phyloP scores from a whole-genome alignment of 2,329 filamentous ascomycete genomes.

The Aquanectria penicillioides region DNA sequence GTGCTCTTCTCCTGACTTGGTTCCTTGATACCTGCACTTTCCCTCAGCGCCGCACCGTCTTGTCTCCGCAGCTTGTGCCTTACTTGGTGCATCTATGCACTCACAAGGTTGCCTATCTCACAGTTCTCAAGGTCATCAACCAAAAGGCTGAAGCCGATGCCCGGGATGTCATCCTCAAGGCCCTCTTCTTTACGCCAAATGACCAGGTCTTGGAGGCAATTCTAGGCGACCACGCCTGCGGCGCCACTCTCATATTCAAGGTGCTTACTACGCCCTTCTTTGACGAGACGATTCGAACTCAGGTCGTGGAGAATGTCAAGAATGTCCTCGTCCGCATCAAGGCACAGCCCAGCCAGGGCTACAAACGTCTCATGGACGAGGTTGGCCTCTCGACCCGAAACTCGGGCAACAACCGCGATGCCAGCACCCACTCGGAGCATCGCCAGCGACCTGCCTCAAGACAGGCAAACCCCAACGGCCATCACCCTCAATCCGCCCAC shows the following conservation, averaged over 20 bases:
- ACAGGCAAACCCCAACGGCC: conserved; percentile 59
- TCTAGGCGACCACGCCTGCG: conserved; percentile 88
- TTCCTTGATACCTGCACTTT: conserved; percentile 98
- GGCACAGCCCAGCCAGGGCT: conserved; percentile 92
- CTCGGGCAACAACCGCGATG: conserved; percentile 55
- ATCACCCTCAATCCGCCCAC: conserved; percentile 52
- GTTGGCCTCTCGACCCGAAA: conserved; percentile 84
- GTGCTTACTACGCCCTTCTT: conserved; percentile 97
- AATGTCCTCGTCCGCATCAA: conserved; percentile 90
- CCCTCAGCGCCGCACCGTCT: conserved; percentile 86
- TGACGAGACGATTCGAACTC: conserved; percentile 86
- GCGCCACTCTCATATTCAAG: conserved; percentile 97
- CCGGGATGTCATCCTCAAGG: conserved; percentile 87
- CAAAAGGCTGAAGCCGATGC: conserved; percentile 95
- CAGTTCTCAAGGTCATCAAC: conserved; percentile 97
- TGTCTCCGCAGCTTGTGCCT: conserved; percentile 91
- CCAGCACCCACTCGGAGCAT: conserved; percentile 57
- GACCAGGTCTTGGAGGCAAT: conserved; percentile 91
- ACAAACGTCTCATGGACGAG: conserved; percentile 99
- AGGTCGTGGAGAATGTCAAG: conserved; percentile 92
- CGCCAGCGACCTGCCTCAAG: conserved; percentile 66
- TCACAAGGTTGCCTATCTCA: conserved; percentile 97
- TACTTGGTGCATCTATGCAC: conserved; percentile 96
- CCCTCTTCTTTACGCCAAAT: conserved; percentile 90
- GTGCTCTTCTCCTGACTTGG: conserved; percentile 93